Conservation (phyloP, 2,329 filamentous ascomycete species). For the Sporothrix protearum region DNA sequence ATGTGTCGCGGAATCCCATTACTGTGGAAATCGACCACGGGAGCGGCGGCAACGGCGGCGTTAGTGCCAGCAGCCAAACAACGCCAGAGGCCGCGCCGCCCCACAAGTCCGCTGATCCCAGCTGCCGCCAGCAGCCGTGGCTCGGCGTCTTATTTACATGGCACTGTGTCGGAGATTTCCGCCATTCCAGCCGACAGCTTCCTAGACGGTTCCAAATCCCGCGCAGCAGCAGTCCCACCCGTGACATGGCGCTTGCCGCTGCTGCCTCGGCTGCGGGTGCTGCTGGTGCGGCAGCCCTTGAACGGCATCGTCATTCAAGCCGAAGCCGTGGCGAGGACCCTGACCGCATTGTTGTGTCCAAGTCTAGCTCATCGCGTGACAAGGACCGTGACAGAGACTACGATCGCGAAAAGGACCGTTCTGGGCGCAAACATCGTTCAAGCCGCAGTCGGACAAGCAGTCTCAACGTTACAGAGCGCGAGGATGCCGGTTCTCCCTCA, state of each 20-base stretch:
- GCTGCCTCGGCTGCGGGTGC: constrained; percentile 40
- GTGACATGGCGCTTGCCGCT: constrained; percentile 40
- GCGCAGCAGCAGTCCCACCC: constrained; percentile 44
- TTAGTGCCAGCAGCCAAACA: constrained; percentile 33
- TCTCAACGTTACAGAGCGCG: constrained; percentile 44
- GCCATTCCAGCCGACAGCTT: constrained; percentile 63
- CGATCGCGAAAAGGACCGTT: constrained; percentile 32
- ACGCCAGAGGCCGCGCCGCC: constrained; percentile 49
- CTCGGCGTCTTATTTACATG: constrained; percentile 57
- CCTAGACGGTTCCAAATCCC: constrained; percentile 54
- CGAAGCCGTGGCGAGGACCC: constrained; percentile 42
- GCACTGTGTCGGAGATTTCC: constrained; percentile 80
- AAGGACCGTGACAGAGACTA: constrained; percentile 18
- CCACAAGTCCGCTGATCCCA: constrained; percentile 65
- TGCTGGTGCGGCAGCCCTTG: constrained; percentile 43
- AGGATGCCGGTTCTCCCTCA: constrained; percentile 43
- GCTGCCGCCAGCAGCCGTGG: constrained; percentile 56
- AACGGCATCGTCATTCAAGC: constrained; percentile 34
- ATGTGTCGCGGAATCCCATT: constrained; percentile 70
- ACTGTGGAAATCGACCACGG: constrained; percentile 80
- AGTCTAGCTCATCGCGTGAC: constrained; percentile 21
- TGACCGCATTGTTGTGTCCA: constrained; percentile 40
- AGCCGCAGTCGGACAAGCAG: constrained; percentile 51
- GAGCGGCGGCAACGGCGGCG: constrained; percentile 26
- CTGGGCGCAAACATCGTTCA: constrained; percentile 48